phyloP scores from a whole-genome alignment of 148 eudicot species.

The Fagopyrum tataricum region DNA sequence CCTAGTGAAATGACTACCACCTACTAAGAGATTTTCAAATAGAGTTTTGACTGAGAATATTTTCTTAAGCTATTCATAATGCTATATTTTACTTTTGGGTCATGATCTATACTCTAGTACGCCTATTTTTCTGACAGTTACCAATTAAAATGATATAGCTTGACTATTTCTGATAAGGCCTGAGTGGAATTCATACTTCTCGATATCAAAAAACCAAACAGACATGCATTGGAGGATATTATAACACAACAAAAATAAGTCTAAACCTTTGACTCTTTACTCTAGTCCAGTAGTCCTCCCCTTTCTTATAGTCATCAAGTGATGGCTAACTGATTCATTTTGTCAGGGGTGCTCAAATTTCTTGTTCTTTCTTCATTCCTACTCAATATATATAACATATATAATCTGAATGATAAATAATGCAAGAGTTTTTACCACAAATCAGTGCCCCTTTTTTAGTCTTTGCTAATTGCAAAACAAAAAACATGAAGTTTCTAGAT shows the following conservation, averaged over 20 bases:
- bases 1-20: not conserved
- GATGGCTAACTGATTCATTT: too few species aligned
- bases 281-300: too few species aligned
- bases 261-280: not conserved
- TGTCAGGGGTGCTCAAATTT: too few species aligned
- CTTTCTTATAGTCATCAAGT: too few species aligned
- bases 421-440: not conserved
- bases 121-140: not conserved
- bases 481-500: not conserved
- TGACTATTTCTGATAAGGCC: not conserved
- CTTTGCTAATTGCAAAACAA: not conserved
- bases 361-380: too few species aligned
- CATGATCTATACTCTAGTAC: not conserved
- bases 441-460: not conserved
- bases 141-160: not conserved
- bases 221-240: not conserved
- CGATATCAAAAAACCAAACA: not conserved
- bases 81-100: not conserved
- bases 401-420: too few species aligned
- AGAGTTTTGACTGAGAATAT: not conserved
- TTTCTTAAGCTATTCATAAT: too few species aligned
- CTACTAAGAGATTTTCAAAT: not conserved
- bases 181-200: not conserved
- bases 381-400: too few species aligned
- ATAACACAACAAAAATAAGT: not conserved